phyloP scores from a whole-genome alignment of 345 rosid genomes.

The Schrenkiella parvula region DNA sequence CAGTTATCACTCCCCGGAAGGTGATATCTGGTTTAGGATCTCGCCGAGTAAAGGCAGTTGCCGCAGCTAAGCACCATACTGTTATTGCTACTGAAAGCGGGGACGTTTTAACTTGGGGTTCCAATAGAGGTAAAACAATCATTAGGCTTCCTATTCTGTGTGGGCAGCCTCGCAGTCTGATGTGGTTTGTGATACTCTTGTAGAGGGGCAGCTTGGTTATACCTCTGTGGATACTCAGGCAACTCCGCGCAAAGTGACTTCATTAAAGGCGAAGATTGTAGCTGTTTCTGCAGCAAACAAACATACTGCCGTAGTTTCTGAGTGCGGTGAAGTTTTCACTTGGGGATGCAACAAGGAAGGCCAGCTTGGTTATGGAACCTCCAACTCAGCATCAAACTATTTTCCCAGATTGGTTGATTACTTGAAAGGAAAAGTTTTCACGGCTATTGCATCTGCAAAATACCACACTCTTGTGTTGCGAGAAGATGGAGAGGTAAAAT shows the following conservation, averaged over 20 bases:
- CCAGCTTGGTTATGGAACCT: conserved; percentile 98
- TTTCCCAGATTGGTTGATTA: conserved; percentile 88
- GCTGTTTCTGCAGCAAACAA: conserved; percentile 97
- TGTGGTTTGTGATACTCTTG: conserved; percentile 26
- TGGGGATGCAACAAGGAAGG: conserved; percentile 99
- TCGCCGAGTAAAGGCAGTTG: conserved; percentile 83
- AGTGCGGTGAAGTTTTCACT: conserved; percentile 87
- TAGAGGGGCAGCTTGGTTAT: conserved; percentile 99
- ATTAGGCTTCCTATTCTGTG: background rate
- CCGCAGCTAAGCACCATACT: conserved; percentile 98
- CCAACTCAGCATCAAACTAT: conserved; percentile 96
- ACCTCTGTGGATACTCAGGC: conserved; percentile 96
- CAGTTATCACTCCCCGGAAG: conserved; percentile 95
- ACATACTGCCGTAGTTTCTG: conserved; percentile 91
- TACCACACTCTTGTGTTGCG: conserved; percentile 80
- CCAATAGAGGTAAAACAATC: conserved; percentile 74
- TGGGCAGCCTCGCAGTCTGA: background rate
- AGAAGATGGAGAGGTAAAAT: conserved; percentile 83
- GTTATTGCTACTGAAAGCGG: conserved; percentile 90
- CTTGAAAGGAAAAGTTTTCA: conserved; percentile 74
- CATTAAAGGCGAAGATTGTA: conserved; percentile 64
- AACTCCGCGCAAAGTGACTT: conserved; percentile 88
- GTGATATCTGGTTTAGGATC: conserved; percentile 79
- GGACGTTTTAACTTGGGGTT: conserved; percentile 95
- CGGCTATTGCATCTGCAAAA: conserved; percentile 71